phyloP scores from a whole-genome alignment of 768 basidiomycete species.

The Suillus occidentalis region DNA sequence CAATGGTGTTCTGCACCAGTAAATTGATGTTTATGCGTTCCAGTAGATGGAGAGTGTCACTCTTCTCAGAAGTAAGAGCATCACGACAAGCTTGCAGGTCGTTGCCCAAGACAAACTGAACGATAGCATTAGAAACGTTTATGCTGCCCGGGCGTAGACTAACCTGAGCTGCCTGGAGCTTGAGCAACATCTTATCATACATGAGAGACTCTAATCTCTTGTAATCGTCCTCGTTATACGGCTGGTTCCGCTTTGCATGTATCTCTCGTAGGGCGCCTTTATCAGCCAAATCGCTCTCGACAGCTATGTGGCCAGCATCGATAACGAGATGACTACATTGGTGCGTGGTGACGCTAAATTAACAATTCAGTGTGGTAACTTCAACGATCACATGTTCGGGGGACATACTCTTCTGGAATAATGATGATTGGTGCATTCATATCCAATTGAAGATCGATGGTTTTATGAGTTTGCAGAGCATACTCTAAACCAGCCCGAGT shows the following conservation, averaged over 20 bases:
- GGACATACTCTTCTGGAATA: slow-evolving; percentile 82
- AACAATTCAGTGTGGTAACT: slow-evolving; percentile 8
- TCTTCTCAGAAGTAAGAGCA: slow-evolving; percentile 62
- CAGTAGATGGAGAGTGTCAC: slow-evolving; percentile 75
- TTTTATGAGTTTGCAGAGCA: slow-evolving; percentile 92
- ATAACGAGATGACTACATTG: slow-evolving; percentile 85
- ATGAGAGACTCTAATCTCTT: slow-evolving; percentile 83
- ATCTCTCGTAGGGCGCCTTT: slow-evolving; percentile 78
- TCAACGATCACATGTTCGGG: neutral
- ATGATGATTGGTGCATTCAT: slow-evolving; percentile 97
- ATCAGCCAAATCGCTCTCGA: slow-evolving; percentile 86
- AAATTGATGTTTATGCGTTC: slow-evolving; percentile 92
- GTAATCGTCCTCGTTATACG: slow-evolving; percentile 88
- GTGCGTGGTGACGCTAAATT: slow-evolving; percentile 65
- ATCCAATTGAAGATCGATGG: slow-evolving; percentile 94
- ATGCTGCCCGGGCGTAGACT: slow-evolving; percentile 11
- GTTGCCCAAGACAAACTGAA: slow-evolving; percentile 85
- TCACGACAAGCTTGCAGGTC: slow-evolving; percentile 78
- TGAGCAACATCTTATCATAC: slow-evolving; percentile 89
- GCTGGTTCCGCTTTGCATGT: slow-evolving; percentile 77
- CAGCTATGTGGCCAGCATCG: slow-evolving; percentile 95
- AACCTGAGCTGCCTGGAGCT: slow-evolving; percentile 89
- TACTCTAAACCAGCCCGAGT: slow-evolving; percentile 93
- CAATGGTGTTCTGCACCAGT: slow-evolving; percentile 89
- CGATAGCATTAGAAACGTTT: slow-evolving; percentile 10